Evolutionary conservation across 176 grass and related monocot species (phyloP).

Genomic region (Musa beccarii): DNA sequence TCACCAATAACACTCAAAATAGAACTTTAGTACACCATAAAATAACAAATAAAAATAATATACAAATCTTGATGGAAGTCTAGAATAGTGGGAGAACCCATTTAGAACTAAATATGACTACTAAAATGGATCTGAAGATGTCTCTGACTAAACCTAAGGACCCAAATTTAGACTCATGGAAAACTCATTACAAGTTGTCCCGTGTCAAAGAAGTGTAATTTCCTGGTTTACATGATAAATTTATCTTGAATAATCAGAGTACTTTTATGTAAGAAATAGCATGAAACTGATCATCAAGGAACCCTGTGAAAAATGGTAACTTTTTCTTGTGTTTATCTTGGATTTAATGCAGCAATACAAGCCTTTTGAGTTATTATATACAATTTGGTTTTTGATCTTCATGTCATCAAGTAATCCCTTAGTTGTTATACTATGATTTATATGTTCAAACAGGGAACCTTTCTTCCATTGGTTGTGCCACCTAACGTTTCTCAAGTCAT

Average conservation of each 20-base stretch:
- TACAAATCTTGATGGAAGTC: too few species aligned
- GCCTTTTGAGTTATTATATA: background rate
- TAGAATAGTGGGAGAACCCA: too few species aligned
- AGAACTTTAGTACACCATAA: too few species aligned
- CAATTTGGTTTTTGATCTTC: background rate
- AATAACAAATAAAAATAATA: too few species aligned
- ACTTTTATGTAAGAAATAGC: background rate
- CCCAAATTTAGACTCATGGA: too few species aligned
- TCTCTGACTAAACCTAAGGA: too few species aligned
- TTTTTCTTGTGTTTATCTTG: background rate
- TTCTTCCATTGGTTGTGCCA: slow-evolving; percentile 87
- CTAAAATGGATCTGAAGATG: too few species aligned
- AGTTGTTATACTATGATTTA: slow-evolving; percentile 18
- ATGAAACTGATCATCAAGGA: background rate
- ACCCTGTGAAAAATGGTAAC: background rate
- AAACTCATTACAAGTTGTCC: background rate
- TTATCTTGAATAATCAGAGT: too few species aligned
- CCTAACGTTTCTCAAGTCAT: slow-evolving; percentile 64
- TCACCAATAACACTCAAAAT: too few species aligned
- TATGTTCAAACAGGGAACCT: slow-evolving; percentile 55
- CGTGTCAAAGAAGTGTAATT: slow-evolving; percentile 1
- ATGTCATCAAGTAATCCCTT: slow-evolving; percentile 1
- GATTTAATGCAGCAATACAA: background rate
- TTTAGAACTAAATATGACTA: too few species aligned
- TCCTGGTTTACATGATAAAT: background rate